Percentiles rank a stretch among this genome's conserved stretches.
Conservation (phyloP, 2,329 filamentous ascomycete species). For the Fusarium longipes region DNA sequence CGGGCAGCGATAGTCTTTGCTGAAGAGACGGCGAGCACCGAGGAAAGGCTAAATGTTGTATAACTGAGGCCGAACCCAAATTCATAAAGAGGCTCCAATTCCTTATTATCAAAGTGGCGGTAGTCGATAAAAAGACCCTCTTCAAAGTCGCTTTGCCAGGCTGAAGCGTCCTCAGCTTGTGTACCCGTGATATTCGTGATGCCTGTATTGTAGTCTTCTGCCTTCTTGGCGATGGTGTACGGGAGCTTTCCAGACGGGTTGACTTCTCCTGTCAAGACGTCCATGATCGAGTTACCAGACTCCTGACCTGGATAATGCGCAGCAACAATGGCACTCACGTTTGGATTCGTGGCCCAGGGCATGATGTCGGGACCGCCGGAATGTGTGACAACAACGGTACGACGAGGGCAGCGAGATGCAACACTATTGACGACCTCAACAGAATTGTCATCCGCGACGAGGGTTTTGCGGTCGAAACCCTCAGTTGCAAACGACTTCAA, state of each 20-base stretch:
- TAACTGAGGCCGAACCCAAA: conserved; percentile 85
- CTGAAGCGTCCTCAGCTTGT: background rate
- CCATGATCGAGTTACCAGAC: background rate
- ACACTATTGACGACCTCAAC: background rate
- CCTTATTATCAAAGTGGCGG: conserved; percentile 77
- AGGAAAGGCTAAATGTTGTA: conserved; percentile 64
- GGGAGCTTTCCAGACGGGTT: conserved; percentile 6
- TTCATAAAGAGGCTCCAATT: conserved; percentile 71
- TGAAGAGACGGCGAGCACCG: background rate
- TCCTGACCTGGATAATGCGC: conserved; percentile 74
- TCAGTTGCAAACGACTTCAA: background rate
- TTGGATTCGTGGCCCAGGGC: background rate
- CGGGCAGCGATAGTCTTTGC: background rate
- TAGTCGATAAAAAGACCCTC: conserved; percentile 62
- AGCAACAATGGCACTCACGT: conserved; percentile 58
- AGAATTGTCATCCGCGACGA: background rate
- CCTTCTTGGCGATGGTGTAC: conserved; percentile 5
- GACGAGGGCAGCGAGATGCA: background rate
- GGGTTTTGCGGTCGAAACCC: conserved; percentile 1
- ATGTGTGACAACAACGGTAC: background rate
- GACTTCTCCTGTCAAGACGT: background rate
- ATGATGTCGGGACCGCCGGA: background rate
- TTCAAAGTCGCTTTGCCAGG: background rate
- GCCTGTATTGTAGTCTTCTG: background rate
- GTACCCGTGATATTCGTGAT: background rate